Evolutionary conservation across 129 eudicot species (phyloP), one percentile per base, ranked within the genome.

Genomic region (Scalesia atractyloides): DNA sequence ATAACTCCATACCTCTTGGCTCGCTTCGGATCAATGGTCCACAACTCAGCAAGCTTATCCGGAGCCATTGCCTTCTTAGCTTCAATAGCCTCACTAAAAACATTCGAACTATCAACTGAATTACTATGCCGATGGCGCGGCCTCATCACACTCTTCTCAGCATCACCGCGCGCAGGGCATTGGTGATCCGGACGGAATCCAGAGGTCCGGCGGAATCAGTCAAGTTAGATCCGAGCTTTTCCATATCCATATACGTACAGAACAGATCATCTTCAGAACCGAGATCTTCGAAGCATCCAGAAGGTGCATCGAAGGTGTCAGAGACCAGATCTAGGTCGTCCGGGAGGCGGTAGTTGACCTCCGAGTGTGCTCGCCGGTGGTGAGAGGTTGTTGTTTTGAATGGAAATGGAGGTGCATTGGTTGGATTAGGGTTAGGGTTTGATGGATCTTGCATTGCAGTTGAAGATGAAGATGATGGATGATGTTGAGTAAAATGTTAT

Each of bases 11-110:
- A 91, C 97, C 97, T 86, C 84, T 91, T 91, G 64, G 97, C 97
- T 13, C 96, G 87, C 51, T 91, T 91, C 18, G 96, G 97, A 88
- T 91, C 97, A 76, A 86, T 51, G 19, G 80, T 62, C 97, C 97
- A 91, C 62, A 91, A 73, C 56, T 91, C 92, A 49, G 96, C 97
- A 46, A 91, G 86, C 80, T 91, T 86, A 63, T 86, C 92, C 68
- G 97, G 96, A 30, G 89, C 86, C 97, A 91, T 91, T 14, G 97
- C 96, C 70, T 91, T 91, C 90, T 91, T 91, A 24, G 92, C 92
- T 78, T 91, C 96, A 53, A 86, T 84, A 30, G 80, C 75, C 63
- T 87, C 90, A 30, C 77, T 66, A 17, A 85, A 81, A 6, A 62
- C 10, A 61, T 82, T 66, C 20, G 85, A 78, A 56, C 84, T 81